phyloP scores from a whole-genome alignment of 2,329 filamentous ascomycete genomes.

The Zymoseptoria brevis region DNA sequence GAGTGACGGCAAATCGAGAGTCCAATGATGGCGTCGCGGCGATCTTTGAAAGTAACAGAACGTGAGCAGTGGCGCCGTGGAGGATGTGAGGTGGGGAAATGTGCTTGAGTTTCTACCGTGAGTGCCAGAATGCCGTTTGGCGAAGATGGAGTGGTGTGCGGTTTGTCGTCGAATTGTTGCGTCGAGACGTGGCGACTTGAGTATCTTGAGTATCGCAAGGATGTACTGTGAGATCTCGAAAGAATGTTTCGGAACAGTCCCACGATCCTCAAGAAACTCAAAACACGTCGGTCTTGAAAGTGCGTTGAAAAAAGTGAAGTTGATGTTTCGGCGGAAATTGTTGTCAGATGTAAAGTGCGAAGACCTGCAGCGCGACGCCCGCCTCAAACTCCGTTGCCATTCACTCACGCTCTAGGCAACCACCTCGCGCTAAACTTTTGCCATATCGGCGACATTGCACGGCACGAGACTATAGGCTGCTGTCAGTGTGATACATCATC shows the following conservation, averaged over 20 bases:
- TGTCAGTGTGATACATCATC: not conserved
- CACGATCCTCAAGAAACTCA: not conserved
- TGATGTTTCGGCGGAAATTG: not conserved
- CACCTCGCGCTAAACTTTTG: not conserved
- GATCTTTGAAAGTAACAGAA: not conserved
- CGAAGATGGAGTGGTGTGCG: not conserved
- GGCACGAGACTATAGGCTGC: not conserved
- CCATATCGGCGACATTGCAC: not conserved
- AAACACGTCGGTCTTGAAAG: not conserved
- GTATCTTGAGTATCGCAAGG: not conserved
- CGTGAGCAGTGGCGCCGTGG: not conserved
- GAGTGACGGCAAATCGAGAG: not conserved
- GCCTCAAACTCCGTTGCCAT: not conserved
- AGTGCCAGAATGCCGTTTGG: too few relatives aligned
- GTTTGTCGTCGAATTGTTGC: not conserved
- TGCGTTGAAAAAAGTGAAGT: not conserved
- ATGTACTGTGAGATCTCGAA: not conserved
- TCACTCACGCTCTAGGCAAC: not conserved
- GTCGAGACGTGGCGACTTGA: not conserved
- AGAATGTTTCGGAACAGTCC: not conserved
- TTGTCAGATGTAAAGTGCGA: not conserved
- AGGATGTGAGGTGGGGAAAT: not conserved
- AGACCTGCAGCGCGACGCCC: not conserved
- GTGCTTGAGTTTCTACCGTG: not conserved
- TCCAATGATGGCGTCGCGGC: not conserved